Evolutionary conservation across 139 green algal genomes (phyloP).

Genomic region (Cymbomonas tetramitiformis): DNA sequence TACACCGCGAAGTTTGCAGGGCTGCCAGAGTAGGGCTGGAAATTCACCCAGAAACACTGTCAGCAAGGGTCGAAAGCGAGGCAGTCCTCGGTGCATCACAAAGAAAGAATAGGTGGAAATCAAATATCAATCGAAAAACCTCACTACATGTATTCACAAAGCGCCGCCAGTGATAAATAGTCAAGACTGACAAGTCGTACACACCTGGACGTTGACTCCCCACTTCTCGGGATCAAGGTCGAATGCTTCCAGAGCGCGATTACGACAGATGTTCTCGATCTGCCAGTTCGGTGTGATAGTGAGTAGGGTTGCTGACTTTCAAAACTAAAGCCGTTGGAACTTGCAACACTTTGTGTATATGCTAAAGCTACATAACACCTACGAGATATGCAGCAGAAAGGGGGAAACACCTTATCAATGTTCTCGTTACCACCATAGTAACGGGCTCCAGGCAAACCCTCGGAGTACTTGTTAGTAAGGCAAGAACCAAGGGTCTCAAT

Average conservation of each 20-base stretch:
- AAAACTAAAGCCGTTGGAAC: no score
- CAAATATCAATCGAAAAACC: no score
- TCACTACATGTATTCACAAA: no score
- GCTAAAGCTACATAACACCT: no score
- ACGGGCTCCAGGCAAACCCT: conserved; percentile 76
- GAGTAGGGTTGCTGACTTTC: no score
- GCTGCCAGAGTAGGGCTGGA: conserved; percentile 61
- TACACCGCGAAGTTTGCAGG: conserved; percentile 95
- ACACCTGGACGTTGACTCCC: conserved; percentile 67
- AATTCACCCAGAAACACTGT: conserved; percentile 60
- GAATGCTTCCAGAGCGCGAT: conserved; percentile 56
- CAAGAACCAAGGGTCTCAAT: conserved; percentile 87
- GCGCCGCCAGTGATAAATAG: no score
- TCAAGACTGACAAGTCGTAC: no score
- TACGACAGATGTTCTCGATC: conserved; percentile 54
- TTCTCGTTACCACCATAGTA: conserved; percentile 97
- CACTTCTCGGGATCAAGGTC: conserved; percentile 43
- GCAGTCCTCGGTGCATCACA: no score
- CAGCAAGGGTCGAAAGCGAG: conserved; percentile 53
- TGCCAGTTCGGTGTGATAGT: no score
- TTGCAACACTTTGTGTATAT: no score
- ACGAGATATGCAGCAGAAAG: no score
- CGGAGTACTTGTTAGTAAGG: conserved; percentile 96
- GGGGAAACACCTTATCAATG: conserved; percentile 45
- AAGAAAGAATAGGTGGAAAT: no score